Base-by-base conservation (phyloP, 441 rosid species). In the Lepidium campestre region DNA sequence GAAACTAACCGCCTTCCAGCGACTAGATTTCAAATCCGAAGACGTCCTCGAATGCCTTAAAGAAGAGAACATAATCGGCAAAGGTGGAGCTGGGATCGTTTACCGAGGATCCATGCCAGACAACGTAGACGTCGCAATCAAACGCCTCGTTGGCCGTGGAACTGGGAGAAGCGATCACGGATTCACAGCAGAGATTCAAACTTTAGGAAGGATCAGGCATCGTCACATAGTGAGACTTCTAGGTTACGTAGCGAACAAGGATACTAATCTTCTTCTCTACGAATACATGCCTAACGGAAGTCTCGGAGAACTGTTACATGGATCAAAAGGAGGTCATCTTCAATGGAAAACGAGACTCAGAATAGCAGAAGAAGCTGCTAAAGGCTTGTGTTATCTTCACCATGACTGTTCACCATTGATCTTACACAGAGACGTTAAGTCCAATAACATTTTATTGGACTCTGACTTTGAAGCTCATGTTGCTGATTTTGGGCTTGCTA, bases 251-350 rank as follows among this genome's bases (percentile, higher is more conserved):
- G 88, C 98, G 2, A 90, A 93, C 76, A 88, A 86, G 68, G 98
- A 93, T 31, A 84, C 97, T 4, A 93, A 93, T 60, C 67, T 90
- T 52, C 76, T 90, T 62, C 39, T 90, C 3, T 90, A 90, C 37
- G 92, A 90, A 55, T 93, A 84, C 79, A 93, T 93, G 98, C 87
- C 89, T 0, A 85, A 86, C 36, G 97, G 98, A 15, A 93, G 97
- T 81, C 66, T 93, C 6, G 98, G 97, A 0, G 98, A 90, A 84
- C 65, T 86, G 22, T 67, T 90, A 68, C 97, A 93, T 18, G 94
- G 98, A 0, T 80, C 92, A 1, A 93, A 90, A 41, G 98, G 97
- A 15, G 91, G 87, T 1, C 92, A 90, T 69, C 78, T 93, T 80
- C 85, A 83, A 52, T 90, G 96, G 98, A 89, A 90, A 60, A 81